Percentiles rank a stretch among this genome's conserved stretches.
These are phyloP conservation scores for Xylariales sp. DNA, from an alignment of 2,329 filamentous ascomycete genomes.

Conservation along the genomic window DNA sequence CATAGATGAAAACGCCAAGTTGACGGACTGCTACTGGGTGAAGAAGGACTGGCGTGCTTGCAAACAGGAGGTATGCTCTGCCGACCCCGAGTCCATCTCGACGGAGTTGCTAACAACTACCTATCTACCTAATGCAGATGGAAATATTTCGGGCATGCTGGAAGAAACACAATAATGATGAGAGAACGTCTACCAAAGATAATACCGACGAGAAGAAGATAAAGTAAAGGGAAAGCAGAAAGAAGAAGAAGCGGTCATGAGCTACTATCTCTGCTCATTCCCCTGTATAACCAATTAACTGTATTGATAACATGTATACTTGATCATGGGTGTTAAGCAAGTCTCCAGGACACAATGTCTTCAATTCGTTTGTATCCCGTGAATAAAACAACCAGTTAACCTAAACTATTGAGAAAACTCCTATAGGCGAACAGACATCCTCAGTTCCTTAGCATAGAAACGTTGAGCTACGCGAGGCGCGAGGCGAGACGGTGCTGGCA, in stretches of 20 bases:
- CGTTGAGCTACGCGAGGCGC: too few species aligned
- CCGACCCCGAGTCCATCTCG: neutral
- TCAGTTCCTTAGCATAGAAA: too few species aligned
- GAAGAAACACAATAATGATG: conserved; percentile 88
- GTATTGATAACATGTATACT: conserved; percentile 20
- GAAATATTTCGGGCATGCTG: conserved; percentile 89
- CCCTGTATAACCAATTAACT: conserved; percentile 1
- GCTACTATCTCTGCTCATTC: conserved; percentile 19
- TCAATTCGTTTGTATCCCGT: neutral
- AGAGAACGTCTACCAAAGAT: conserved; percentile 82
- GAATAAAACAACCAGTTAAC: neutral
- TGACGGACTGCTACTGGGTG: conserved; percentile 96
- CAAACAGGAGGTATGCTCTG: conserved; percentile 79
- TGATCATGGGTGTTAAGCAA: neutral
- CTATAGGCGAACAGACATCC: neutral
- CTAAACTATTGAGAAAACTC: neutral
- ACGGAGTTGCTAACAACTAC: conserved; percentile 25
- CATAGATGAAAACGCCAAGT: conserved; percentile 85
- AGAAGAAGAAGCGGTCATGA: neutral
- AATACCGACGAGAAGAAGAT: conserved; percentile 19
- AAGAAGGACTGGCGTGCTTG: conserved; percentile 97
- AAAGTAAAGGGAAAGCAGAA: neutral
- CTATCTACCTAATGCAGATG: conserved; percentile 70
- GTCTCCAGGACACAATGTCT: neutral
- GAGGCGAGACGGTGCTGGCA: neutral